Conservation (phyloP, 2,329 filamentous ascomycete species). For the Claviceps sorghi region DNA sequence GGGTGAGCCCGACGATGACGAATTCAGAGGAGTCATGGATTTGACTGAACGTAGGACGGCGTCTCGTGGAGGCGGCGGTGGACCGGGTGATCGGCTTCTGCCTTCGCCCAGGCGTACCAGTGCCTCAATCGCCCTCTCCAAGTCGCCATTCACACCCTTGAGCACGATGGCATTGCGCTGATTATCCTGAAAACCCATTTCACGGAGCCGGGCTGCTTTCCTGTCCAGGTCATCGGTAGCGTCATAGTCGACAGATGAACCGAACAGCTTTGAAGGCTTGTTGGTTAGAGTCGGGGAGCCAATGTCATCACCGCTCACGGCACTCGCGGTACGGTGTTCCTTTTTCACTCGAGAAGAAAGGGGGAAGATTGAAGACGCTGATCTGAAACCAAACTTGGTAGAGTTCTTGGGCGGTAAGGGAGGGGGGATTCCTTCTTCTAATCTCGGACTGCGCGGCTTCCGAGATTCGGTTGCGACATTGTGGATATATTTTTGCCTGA, state of each 20-base stretch:
- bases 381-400: conserved; percentile 45
- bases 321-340: conserved; percentile 22
- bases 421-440: conserved; percentile 43
- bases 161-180: conserved; percentile 69
- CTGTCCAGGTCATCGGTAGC: conserved; percentile 48
- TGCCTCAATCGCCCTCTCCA: conserved; percentile 76
- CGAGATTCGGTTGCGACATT: conserved; percentile 22
- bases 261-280: conserved; percentile 56
- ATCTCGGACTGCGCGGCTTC: conserved; percentile 32
- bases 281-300: conserved; percentile 31
- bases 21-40: conserved; percentile 39
- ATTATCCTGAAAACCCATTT: conserved; percentile 85
- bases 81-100: conserved; percentile 26
- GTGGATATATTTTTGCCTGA: conserved; percentile 83
- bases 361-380: conserved; percentile 53
- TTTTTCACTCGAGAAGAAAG: conserved; percentile 47
- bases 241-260: conserved; percentile 46
- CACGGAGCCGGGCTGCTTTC: conserved; percentile 63
- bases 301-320: conserved; percentile 10
- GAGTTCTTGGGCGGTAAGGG: conserved; percentile 49
- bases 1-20: conserved; percentile 16
- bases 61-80: conserved; percentile 27
- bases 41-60: conserved; percentile 33
- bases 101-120: conserved; percentile 71
- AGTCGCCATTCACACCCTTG: conserved; percentile 67